Percentiles rank a stretch among this genome's conserved stretches.
Evolutionary conservation across 441 rosid species (phyloP).

Genomic region (Mallotus japonicus): DNA sequence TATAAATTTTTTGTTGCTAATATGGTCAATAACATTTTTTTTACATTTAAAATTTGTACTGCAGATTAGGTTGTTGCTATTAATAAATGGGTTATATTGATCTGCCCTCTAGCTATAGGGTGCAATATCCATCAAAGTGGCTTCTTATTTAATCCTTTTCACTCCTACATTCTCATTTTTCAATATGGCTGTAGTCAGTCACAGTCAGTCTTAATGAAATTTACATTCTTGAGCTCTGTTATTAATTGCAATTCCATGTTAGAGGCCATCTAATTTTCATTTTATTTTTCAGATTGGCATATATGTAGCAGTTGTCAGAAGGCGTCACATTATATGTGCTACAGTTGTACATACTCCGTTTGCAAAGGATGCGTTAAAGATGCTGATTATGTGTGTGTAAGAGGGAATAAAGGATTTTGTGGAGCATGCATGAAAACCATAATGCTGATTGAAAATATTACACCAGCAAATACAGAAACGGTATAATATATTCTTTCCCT

Average conservation of each 20-base stretch:
- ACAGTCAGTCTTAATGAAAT: neutral
- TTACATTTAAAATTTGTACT: neutral
- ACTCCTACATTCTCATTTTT: neutral
- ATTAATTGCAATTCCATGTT: too few species aligned
- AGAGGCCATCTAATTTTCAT: neutral
- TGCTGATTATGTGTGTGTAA: conserved; percentile 76
- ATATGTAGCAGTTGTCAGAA: conserved; percentile 87
- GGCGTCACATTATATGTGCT: conserved; percentile 87
- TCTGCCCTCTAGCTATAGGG: neutral
- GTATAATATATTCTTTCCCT: conserved; percentile 38
- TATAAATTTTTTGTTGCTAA: too few species aligned
- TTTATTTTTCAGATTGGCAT: conserved; percentile 83
- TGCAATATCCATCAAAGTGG: neutral
- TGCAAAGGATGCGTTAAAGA: conserved; percentile 90
- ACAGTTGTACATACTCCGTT: conserved; percentile 93
- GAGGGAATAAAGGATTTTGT: conserved; percentile 89
- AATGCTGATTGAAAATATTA: conserved; percentile 77
- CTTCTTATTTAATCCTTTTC: neutral
- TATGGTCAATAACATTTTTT: too few species aligned
- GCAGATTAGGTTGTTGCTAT: neutral
- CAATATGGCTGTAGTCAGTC: too few species aligned
- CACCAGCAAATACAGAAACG: conserved; percentile 50
- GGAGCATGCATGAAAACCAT: conserved; percentile 85
- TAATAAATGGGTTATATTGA: neutral
- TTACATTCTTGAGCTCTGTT: neutral